phyloP scores from a whole-genome alignment of 1,284 basidiomycete species.

The Cutaneotrichosporon sp. region DNA sequence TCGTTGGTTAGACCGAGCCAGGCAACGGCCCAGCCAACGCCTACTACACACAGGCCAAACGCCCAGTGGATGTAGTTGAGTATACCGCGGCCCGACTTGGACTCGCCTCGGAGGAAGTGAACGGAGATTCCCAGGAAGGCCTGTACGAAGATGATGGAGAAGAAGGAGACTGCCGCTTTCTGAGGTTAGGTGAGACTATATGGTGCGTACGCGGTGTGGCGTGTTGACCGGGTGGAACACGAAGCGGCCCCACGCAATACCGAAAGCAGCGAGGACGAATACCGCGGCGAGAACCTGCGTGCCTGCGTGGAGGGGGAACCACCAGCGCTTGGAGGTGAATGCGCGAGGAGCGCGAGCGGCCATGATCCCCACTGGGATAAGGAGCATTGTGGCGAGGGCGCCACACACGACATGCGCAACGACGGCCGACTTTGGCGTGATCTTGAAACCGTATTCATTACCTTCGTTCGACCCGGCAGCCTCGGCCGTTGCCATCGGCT shows the following conservation, averaged over 20 bases:
- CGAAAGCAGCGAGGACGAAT: slow-evolving; percentile 59
- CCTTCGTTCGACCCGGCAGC: too few relatives aligned
- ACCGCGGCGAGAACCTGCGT: slow-evolving; percentile 52
- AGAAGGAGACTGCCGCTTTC: slow-evolving; percentile 60
- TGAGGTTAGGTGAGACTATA: slow-evolving; percentile 25
- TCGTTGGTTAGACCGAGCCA: slow-evolving; percentile 11
- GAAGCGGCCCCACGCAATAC: slow-evolving; percentile 27
- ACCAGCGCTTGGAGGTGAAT: slow-evolving; percentile 55
- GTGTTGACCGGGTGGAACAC: not conserved
- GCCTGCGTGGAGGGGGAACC: slow-evolving; percentile 61
- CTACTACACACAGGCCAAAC: slow-evolving; percentile 1
- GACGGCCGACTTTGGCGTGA: slow-evolving; percentile 40
- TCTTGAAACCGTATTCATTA: not conserved
- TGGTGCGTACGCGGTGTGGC: slow-evolving; percentile 4
- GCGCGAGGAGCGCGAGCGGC: slow-evolving; percentile 62
- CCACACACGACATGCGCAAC: slow-evolving; percentile 61
- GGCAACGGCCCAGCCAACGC: slow-evolving; percentile 3
- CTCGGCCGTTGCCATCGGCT: not conserved
- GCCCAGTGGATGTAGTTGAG: slow-evolving; percentile 10
- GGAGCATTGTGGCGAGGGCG: slow-evolving; percentile 60
- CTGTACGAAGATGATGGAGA: slow-evolving; percentile 57
- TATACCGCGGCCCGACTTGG: not conserved
- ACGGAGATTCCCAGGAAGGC: not conserved
- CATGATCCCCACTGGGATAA: slow-evolving; percentile 62
- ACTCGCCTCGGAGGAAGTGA: not conserved